A percentile compares a stretch with the other conserved stretches of the same genome.
Conservation (phyloP, 345 rosid genomes). For the Eucalyptus tenuipes region DNA sequence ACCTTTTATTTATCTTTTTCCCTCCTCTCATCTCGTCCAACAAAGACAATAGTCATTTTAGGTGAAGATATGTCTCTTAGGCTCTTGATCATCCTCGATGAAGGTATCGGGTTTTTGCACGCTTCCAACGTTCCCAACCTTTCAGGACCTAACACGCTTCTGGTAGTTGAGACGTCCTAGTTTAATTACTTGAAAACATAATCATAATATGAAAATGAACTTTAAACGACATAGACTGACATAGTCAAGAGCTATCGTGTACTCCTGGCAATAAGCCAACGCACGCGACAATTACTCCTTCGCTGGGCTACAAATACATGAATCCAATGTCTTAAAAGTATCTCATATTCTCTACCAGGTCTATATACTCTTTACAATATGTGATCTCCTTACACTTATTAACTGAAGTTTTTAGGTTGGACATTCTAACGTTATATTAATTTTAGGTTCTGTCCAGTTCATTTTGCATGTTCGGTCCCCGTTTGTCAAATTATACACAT, state of each 20-base stretch:
- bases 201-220: not conserved
- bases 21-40: too few species aligned
- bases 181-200: not conserved
- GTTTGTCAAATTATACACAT: not conserved
- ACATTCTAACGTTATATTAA: not conserved
- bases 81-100: not conserved
- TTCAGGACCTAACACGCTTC: not conserved
- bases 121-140: not conserved
- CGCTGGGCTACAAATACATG: not conserved
- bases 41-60: not conserved
- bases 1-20: too few species aligned
- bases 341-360: not conserved
- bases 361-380: not conserved
- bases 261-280: not conserved
- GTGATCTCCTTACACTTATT: not conserved
- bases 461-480: not conserved
- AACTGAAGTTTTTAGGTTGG: not conserved
- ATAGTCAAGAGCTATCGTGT: not conserved
- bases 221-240: not conserved
- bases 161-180: not conserved
- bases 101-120: not conserved
- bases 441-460: not conserved
- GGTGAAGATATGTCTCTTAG: not conserved
- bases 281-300: not conserved
- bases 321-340: not conserved